These are phyloP conservation scores for Debaryomycetaceae sp. DNA, from an alignment of 1,139 yeast genomes.

Conservation along the genomic window DNA sequence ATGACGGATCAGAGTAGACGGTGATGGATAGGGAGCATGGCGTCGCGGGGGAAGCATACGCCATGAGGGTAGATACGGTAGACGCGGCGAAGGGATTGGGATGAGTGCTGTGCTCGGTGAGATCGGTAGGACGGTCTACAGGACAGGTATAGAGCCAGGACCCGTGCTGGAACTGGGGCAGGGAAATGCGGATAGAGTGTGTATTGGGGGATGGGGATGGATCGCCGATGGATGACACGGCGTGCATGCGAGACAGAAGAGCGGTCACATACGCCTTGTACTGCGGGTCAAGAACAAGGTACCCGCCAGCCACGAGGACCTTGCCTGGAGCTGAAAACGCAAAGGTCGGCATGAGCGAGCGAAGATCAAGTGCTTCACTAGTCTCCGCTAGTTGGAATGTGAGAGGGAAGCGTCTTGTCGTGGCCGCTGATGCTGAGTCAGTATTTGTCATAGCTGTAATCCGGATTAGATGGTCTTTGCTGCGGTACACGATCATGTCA, in stretches of 20 bases:
- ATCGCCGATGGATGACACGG: slow-evolving; percentile 30
- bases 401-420: too few relatives aligned
- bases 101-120: slow-evolving; percentile 15
- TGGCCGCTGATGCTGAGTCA: too few relatives aligned
- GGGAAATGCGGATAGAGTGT: slow-evolving; percentile 33
- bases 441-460: too few relatives aligned
- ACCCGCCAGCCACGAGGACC: slow-evolving; percentile 90
- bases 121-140: slow-evolving; percentile 1
- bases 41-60: slow-evolving; percentile 31
- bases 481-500: too few relatives aligned
- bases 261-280: slow-evolving; percentile 80
- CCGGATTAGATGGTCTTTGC: too few relatives aligned
- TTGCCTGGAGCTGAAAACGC: slow-evolving; percentile 90
- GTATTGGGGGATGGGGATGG: not conserved
- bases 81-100: slow-evolving; percentile 71
- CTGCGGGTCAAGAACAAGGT: slow-evolving; percentile 69
- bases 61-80: slow-evolving; percentile 43
- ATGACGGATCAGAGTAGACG: slow-evolving; percentile 78
- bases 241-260: slow-evolving; percentile 82
- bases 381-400: too few relatives aligned
- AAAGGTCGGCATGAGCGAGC: slow-evolving; percentile 3
- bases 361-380: too few relatives aligned
- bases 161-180: slow-evolving; percentile 74
- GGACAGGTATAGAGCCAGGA: slow-evolving; percentile 48
- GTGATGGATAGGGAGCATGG: slow-evolving; percentile 36